Percentiles rank a stretch among this genome's conserved stretches.
Evolutionary conservation across 164 flowering plant genomes (phyloP).

Genomic region (Dillenia suffruticosa): DNA sequence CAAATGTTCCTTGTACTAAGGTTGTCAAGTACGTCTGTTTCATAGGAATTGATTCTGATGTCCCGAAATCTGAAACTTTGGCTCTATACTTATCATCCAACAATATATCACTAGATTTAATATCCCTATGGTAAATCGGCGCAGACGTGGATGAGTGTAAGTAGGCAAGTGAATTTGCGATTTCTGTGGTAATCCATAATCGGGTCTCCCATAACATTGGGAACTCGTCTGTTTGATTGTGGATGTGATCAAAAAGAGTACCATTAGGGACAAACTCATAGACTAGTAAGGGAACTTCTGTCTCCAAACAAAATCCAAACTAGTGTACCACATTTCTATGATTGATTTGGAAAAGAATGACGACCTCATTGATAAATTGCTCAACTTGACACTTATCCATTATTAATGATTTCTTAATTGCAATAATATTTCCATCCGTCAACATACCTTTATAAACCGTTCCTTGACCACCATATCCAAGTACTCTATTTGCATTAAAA

Average conservation of each 20-base stretch:
- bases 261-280: constrained; percentile 3
- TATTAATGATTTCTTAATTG: not conserved
- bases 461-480: not conserved
- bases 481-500: not conserved
- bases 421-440: not conserved
- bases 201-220: constrained; percentile 1
- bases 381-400: not conserved
- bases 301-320: constrained; percentile 7
- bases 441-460: not conserved
- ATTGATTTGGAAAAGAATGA: not conserved
- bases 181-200: constrained; percentile 2
- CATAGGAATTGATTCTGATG: not conserved
- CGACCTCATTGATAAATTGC: not conserved
- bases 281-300: constrained; percentile 1
- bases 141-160: not conserved
- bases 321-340: constrained; percentile 8
- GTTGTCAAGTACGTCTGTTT: not conserved
- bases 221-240: too few relatives aligned
- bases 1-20: not conserved
- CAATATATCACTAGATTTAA: not conserved
- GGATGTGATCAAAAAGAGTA: not conserved
- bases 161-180: constrained; percentile 2
- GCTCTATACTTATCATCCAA: not conserved
- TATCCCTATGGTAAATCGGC: constrained; percentile 4
- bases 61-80: not conserved